Percentiles rank a stretch among this genome's conserved stretches.
These are phyloP conservation scores for Lichtheimia ornata DNA, from an alignment of 371 early-diverging fungal species.

Conservation along the genomic window DNA sequence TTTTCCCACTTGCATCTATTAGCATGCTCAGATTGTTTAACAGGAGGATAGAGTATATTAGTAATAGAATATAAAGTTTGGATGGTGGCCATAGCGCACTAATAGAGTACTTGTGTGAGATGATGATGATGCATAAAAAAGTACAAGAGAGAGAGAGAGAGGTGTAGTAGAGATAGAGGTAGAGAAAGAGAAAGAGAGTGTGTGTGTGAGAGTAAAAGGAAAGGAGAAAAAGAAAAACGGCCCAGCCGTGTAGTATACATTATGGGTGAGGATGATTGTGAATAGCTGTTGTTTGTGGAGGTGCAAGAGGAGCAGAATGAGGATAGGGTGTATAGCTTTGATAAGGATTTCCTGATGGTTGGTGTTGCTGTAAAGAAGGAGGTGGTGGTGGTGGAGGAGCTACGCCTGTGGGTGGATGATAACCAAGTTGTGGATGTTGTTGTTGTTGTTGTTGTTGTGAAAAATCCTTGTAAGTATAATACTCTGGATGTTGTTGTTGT, in stretches of 20 bases:
- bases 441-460: background rate
- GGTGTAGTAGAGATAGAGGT: background rate
- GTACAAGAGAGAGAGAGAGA: background rate
- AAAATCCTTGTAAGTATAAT: no score
- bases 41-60: no score
- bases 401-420: background rate
- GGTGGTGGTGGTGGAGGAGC: background rate
- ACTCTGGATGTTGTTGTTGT: background rate
- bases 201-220: background rate
- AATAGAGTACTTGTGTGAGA: no score
- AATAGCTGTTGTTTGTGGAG: background rate
- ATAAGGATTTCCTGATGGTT: background rate
- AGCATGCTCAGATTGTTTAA: no score
- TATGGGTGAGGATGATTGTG: conserved; percentile 1
- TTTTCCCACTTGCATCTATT: no score
- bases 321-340: background rate
- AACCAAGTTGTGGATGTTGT: no score
- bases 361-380: background rate
- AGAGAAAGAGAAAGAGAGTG: background rate
- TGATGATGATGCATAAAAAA: no score
- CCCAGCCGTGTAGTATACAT: conserved; percentile 3
- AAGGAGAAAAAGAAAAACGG: conserved; percentile 2
- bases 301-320: background rate
- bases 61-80: no score
- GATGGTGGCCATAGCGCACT: no score